Evolutionary conservation across 257 asterid species (phyloP), one percentile per base, ranked within the genome.

Genomic region (Capsicum baccatum): DNA sequence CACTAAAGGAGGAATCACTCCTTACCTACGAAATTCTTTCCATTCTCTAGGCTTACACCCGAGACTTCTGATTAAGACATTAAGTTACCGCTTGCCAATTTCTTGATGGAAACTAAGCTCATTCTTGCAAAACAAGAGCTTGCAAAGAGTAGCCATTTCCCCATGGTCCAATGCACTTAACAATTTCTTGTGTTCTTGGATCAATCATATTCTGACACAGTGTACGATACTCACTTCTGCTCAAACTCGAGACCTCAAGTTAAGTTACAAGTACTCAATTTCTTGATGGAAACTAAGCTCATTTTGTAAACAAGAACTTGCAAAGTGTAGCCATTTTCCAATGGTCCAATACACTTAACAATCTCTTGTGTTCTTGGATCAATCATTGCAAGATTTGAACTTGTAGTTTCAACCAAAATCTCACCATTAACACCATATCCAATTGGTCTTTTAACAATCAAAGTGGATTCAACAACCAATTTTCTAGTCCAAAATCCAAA

Each of bases 371-470:
- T 15, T 39, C 54, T 68, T 68, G 54, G 54, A 68, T 68, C 78
- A 39, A 68, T 68, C 80, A 82, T 67, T 13, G 58, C 55, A 68
- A 66, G 67, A 17, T 66, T 37, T 42, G 79, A 82, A 67, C 10
- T 26, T 35, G 44, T 52, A 35, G 91, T 86, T 79, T 89, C 93
- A 35, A 89, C 17, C 8, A 88, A 69, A 79, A 89, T 83, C 68
- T 85, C 89, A 9, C 81, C 82, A 37, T 86, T 79, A 82, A 86
- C 85, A 89, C 93, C 89, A 74, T 86, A 87, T 79, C 92, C 91
- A 64, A 90, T 83, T 16, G 92, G 92, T 88, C 89, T 81, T 33
- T 82, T 87, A 68, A 88, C 81, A 60, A 87, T 90, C 15, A 55
- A 80, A 82, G 39, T 35, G 6, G 92, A 92, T 70, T 89, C 89